Evolutionary conservation across 2,329 filamentous ascomycete genomes (phyloP).

Genomic region (Arthrobotrys sinensis): DNA sequence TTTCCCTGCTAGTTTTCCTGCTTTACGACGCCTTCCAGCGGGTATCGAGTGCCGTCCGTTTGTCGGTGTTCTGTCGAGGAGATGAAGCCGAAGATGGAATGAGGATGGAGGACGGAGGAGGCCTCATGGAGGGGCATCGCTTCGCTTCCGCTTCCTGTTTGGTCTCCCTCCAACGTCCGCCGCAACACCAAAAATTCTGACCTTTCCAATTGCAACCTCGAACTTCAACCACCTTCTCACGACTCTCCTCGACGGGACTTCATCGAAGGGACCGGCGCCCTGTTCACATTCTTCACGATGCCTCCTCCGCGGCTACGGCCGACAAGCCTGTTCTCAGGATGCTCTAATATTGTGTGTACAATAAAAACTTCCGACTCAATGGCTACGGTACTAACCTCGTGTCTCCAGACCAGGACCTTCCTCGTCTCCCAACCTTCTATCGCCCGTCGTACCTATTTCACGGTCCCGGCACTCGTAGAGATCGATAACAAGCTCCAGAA

Average conservation of each 20-base stretch:
- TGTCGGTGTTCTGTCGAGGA: not conserved
- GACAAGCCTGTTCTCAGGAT: conserved; percentile 34
- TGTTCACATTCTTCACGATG: conserved; percentile 22
- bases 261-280: conserved; percentile 24
- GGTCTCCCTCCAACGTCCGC: conserved; percentile 31
- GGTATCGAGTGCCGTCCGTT: not conserved
- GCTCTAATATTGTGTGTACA: conserved; percentile 40
- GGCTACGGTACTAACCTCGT: conserved; percentile 12
- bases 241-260: conserved; percentile 10
- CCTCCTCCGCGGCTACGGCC: conserved; percentile 56
- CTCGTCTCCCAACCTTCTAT: conserved; percentile 6
- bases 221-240: conserved; percentile 1
- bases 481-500: conserved; percentile 64
- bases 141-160: conserved; percentile 28
- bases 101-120: conserved; percentile 6
- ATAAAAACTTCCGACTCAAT: not conserved
- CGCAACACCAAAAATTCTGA: conserved; percentile 56
- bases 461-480: conserved; percentile 3
- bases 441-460: conserved; percentile 22
- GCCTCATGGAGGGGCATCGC: conserved; percentile 11
- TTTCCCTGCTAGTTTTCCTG: not conserved
- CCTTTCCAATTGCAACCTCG: conserved; percentile 23
- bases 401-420: conserved; percentile 26
- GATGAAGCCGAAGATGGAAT: conserved; percentile 8
- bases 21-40: not conserved